These are phyloP conservation scores for Fusarium buxicola DNA, from an alignment of 2,329 filamentous ascomycete species.

Conservation along the genomic window DNA sequence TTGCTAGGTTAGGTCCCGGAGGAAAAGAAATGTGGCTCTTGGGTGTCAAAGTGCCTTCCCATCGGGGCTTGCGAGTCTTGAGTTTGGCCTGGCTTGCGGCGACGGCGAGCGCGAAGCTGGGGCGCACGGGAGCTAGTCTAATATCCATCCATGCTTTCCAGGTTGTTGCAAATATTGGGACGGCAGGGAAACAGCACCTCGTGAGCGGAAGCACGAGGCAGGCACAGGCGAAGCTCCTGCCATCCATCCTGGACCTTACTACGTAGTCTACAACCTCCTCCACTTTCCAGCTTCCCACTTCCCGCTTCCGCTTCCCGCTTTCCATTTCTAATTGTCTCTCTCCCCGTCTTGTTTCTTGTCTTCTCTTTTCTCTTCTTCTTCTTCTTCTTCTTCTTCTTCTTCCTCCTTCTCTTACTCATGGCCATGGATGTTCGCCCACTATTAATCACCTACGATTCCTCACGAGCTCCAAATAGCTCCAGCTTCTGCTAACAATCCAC, in stretches of 20 bases:
- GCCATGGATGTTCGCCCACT: conserved; percentile 21
- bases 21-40: background rate
- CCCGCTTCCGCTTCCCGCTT: conserved; percentile 7
- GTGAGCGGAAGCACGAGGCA: background rate
- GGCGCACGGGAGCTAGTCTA: background rate
- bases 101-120: conserved; percentile 23
- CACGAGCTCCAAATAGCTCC: conserved; percentile 4
- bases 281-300: conserved; percentile 23
- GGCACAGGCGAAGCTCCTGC: background rate
- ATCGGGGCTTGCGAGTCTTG: conserved; percentile 10
- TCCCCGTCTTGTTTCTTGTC: conserved; percentile 7
- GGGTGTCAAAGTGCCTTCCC: background rate
- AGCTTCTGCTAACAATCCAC: background rate
- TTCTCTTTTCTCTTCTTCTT: conserved; percentile 20
- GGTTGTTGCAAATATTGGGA: background rate
- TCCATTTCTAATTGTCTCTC: conserved; percentile 17
- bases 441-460: conserved; percentile 1
- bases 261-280: conserved; percentile 28
- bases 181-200: background rate
- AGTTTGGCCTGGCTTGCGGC: conserved; percentile 16
- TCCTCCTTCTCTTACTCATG: background rate
- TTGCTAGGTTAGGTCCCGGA: background rate
- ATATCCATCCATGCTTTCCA: background rate
- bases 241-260: conserved; percentile 23
- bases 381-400: background rate